Conservation (phyloP, 306 rosid species). For the Sesbania bispinosa region DNA sequence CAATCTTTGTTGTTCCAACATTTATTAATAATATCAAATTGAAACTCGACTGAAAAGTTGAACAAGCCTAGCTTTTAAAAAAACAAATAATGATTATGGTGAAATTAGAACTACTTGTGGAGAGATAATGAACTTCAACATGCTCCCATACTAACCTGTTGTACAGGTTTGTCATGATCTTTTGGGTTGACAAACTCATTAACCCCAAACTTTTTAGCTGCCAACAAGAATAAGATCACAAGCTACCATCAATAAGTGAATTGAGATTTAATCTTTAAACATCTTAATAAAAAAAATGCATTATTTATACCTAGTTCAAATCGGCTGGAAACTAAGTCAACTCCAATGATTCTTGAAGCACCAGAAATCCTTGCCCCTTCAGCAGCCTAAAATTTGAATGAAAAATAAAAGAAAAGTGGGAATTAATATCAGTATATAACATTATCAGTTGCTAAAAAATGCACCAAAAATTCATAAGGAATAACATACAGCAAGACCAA, state of each 20-base stretch:
- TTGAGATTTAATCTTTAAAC: too few relatives aligned
- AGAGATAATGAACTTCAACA: not conserved
- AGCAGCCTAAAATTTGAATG: too few relatives aligned
- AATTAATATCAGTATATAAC: too few relatives aligned
- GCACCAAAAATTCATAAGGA: not conserved
- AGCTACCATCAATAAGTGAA: too few relatives aligned
- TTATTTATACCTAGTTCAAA: not conserved
- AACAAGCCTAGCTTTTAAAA: too few relatives aligned
- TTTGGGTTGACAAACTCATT: slow-evolving; percentile 70
- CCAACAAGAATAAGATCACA: not conserved
- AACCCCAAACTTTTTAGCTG: slow-evolving; percentile 66
- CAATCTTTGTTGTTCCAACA: too few relatives aligned
- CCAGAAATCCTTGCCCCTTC: not conserved
- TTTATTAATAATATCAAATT: too few relatives aligned
- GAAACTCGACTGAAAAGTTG: too few relatives aligned
- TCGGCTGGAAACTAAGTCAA: not conserved
- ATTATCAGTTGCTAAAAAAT: too few relatives aligned
- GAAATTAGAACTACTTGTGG: not conserved
- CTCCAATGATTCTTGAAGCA: not conserved
- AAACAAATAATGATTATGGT: too few relatives aligned
- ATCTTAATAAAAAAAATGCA: too few relatives aligned
- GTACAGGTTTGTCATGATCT: slow-evolving; percentile 61
- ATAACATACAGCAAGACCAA: not conserved
- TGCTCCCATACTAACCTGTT: slow-evolving; percentile 48
- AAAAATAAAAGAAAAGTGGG: too few relatives aligned